Base-by-base conservation (phyloP, 495 filamentous ascomycete genomes). In the Schizothecium vesticola region DNA sequence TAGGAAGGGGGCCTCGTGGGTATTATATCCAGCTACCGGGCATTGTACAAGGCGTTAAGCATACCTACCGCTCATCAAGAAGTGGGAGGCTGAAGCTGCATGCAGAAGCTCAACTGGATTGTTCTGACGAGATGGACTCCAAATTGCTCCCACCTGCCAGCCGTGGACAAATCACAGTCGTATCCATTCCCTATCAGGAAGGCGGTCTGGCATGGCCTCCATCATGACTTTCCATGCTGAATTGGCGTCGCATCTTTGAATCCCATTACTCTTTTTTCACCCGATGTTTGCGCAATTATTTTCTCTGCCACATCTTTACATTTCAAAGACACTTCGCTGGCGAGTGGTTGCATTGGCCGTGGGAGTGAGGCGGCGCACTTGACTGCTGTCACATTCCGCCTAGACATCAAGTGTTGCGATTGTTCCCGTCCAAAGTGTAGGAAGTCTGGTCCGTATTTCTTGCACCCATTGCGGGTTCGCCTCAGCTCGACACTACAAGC, bases 21-120 rank as follows among this genome's bases (percentile, higher is more conserved):
- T 64, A 73, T 67, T 68, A 67, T 65, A 57, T 63, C 70, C 66
- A 61, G 70, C 73, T 74, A 72, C 74, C 65, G 67, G 66, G 70
- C 66, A 71, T 59, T 19, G 57, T 56, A 24, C 56, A 28, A 25
- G 58, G 56, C 13, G 26, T 66, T 23, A 43, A 57, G 28, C 57
- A 43, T 22, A 36, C 26, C 21, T 24, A 51, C 56, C 31, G 56
- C 26, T 66, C 57, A 13, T 51, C 23, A 51, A 22, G 16, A 51
- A 51, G 43, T n/a, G 43, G 43, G n/a, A 51, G 43, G 43, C 43
- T 51, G 43, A 59, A 60, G 65, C 56, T 59, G 59, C 29, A 59
- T 59, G 57, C 56, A 61, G 51, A 56, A 36, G 9, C 22, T 19
- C 43, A 51, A 51, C 43, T 51, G 43, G 43, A 51, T 51, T 51